These are phyloP conservation scores for Starmerella bacillaris DNA, from an alignment of 805 yeast genomes.

Conservation along the genomic window DNA sequence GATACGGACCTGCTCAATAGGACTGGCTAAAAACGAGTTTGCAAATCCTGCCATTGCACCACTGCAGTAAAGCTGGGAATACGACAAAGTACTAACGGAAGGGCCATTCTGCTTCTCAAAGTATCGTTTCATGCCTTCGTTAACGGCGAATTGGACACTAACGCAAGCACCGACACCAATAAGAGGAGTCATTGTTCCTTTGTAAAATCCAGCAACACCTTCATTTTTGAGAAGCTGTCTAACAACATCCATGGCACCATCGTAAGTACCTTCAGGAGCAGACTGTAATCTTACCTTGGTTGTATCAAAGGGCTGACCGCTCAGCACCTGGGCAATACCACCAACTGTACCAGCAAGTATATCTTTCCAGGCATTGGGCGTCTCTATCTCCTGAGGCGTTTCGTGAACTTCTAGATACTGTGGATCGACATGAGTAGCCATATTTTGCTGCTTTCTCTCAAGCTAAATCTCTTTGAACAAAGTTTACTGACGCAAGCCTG, in stretches of 20 bases:
- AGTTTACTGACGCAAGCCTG: too few species aligned
- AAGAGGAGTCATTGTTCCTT: constrained; percentile 86
- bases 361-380: constrained; percentile 34
- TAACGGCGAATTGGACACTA: constrained; percentile 86
- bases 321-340: constrained; percentile 86
- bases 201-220: constrained; percentile 72
- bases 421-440: constrained; percentile 1
- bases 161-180: constrained; percentile 96
- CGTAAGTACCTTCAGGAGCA: constrained; percentile 57
- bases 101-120: constrained; percentile 30
- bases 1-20: constrained; percentile 89
- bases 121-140: constrained; percentile 78
- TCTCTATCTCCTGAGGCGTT: background rate
- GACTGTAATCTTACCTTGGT: constrained; percentile 86
- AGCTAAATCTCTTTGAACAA: background rate
- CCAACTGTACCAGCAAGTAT: constrained; percentile 84
- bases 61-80: constrained; percentile 54
- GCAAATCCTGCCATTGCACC: constrained; percentile 90
- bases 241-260: constrained; percentile 62
- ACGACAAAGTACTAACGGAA: constrained; percentile 18
- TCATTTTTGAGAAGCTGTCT: constrained; percentile 54
- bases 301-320: constrained; percentile 93
- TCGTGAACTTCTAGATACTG: background rate
- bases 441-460: background rate
- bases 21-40: constrained; percentile 74